phyloP scores from a whole-genome alignment of 2,329 filamentous ascomycete species.

The Exophiala alcalophila region DNA sequence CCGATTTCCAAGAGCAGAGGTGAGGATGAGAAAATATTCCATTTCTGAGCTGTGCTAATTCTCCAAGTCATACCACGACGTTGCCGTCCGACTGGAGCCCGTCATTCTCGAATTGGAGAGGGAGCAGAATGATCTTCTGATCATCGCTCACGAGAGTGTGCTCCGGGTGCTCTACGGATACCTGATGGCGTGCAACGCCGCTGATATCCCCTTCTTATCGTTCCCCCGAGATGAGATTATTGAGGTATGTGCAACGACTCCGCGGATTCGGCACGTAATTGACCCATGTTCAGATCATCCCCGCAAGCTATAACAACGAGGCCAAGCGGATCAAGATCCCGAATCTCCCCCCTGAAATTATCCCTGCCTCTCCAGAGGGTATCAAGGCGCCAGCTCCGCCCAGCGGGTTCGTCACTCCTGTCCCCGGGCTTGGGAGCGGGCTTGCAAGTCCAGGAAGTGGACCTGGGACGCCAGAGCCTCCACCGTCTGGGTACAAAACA shows the following conservation, averaged over 20 bases:
- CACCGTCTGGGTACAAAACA: conserved; percentile 39
- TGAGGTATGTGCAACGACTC: conserved; percentile 55
- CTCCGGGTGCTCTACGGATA: conserved; percentile 95
- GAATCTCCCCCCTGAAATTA: conserved; percentile 60
- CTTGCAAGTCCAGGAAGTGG: conserved; percentile 37
- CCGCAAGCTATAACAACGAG: conserved; percentile 94
- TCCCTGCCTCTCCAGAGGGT: conserved; percentile 76
- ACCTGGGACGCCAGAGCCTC: conserved; percentile 42
- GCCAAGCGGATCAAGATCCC: conserved; percentile 87
- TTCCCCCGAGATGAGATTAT: conserved; percentile 98
- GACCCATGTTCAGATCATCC: conserved; percentile 65
- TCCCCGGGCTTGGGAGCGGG: conserved; percentile 37
- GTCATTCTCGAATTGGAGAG: conserved; percentile 97
- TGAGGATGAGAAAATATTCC: conserved; percentile 43
- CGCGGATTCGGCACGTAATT: not conserved
- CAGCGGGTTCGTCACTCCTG: conserved; percentile 48
- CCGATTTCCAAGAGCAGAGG: conserved; percentile 90
- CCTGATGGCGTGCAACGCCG: conserved; percentile 95
- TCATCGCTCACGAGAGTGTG: conserved; percentile 98
- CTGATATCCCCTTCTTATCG: conserved; percentile 85
- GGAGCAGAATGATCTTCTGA: conserved; percentile 94
- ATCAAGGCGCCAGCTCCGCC: conserved; percentile 73
- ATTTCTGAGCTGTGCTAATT: conserved; percentile 9
- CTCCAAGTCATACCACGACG: conserved; percentile 86
- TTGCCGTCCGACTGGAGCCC: conserved; percentile 94